Evolutionary conservation across 768 basidiomycete genomes (phyloP).

Genomic region (Serendipita sp.): DNA sequence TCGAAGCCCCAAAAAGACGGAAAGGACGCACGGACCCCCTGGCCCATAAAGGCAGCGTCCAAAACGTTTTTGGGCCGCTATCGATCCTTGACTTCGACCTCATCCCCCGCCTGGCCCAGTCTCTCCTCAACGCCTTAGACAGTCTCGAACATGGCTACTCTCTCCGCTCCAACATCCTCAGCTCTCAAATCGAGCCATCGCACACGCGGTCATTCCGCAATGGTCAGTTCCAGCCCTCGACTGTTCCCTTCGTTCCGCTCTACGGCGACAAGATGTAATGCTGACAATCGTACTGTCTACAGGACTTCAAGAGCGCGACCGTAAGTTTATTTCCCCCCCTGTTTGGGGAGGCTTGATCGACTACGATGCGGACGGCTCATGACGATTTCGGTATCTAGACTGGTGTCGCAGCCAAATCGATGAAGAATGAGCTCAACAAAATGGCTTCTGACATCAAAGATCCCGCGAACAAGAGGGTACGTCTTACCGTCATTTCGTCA

Average conservation of each 20-base stretch:
- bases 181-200: conserved; percentile 14
- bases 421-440: conserved; percentile 94
- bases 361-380: neutral
- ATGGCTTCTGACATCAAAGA: conserved; percentile 81
- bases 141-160: conserved; percentile 8
- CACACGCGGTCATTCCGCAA: conserved; percentile 16
- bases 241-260: neutral
- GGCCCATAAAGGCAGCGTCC: too few species aligned
- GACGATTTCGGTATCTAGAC: conserved; percentile 22
- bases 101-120: neutral
- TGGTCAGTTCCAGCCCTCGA: conserved; percentile 11
- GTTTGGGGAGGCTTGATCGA: neutral
- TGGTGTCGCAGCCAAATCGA: conserved; percentile 83
- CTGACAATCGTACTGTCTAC: neutral
- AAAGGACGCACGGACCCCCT: too few species aligned
- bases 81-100: neutral
- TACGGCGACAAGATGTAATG: neutral
- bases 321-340: neutral
- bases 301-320: conserved; percentile 90
- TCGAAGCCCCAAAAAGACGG: too few species aligned
- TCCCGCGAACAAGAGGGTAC: conserved; percentile 63
- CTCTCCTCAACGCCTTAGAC: neutral
- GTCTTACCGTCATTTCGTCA: conserved; percentile 3
- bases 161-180: conserved; percentile 9
- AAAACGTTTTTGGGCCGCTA: conserved; percentile 7